Evolutionary conservation across 345 rosid species (phyloP), one percentile per base, ranked within the genome.

Genomic region (Alliaria petiolata): DNA sequence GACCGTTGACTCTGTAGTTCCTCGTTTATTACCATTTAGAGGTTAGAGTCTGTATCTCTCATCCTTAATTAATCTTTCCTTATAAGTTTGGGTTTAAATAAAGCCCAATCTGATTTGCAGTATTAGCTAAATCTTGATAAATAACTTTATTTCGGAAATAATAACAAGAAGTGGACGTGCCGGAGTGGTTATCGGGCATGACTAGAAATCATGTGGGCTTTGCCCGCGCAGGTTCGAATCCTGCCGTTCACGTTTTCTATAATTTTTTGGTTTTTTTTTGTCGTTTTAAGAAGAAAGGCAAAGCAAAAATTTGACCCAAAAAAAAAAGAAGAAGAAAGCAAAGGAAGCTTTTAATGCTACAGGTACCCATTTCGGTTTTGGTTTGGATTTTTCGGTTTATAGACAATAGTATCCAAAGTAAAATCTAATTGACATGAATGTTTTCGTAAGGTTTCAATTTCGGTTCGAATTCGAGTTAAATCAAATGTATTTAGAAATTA

Each of bases 121-220:
- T 8, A 5, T 5, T 17, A 43, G 2, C 13, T 0, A 5, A 22
- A 22, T 22, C n/a, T n/a, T n/a, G n/a, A 22, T 22, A 22, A 1
- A 22, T 22, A 22, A 1, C 1, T 22, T 22, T 22, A 3, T 22
- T 22, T 22, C 3, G 25, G 25, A 22, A 3, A 1, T 22, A 3
- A 17, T 17, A 28, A 5, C 26, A 20, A 19, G 5, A 40, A 0
- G 77, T 74, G 72, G 53, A 55, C 72, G 72, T 74, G 71, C 77
- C 71, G 77, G 77, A 73, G 77, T 73, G 77, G 66, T 81, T 86
- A 81, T 90, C 85, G 85, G 87, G 87, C 92, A 84, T 84, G 90
- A 91, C 88, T 91, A 87, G 90, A 91, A 91, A 83, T 86, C 90
- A 85, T 85, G 92, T 89, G 91, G 92, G 88, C 90, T 87, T 8